phyloP scores from a whole-genome alignment of 2,329 filamentous ascomycete genomes.

The Chrysosporium queenslandicum region DNA sequence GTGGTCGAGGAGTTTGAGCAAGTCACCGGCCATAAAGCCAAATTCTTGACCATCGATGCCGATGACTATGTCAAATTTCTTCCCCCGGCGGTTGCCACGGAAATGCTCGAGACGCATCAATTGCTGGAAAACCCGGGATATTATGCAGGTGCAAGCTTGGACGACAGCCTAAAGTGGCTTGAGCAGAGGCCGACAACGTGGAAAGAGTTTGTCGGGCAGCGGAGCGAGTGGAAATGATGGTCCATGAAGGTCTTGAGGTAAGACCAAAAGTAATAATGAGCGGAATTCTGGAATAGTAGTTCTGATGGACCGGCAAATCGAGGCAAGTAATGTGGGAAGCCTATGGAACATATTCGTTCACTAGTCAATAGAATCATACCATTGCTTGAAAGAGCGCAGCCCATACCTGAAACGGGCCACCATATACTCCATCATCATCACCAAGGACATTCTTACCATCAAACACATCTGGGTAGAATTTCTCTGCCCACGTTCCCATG shows the following conservation, averaged over 20 bases:
- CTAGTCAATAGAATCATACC: background rate
- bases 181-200: constrained; percentile 23
- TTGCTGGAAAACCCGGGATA: constrained; percentile 46
- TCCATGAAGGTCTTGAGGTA: background rate
- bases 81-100: constrained; percentile 28
- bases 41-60: constrained; percentile 24
- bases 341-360: background rate
- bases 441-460: constrained; percentile 42
- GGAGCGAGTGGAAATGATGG: constrained; percentile 8
- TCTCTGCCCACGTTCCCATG: constrained; percentile 42
- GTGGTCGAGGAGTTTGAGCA: constrained; percentile 33
- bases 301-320: background rate
- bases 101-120: constrained; percentile 46
- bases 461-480: constrained; percentile 42
- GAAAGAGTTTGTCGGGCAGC: constrained; percentile 22
- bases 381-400: too few species aligned
- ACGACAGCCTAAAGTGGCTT: constrained; percentile 21
- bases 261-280: background rate
- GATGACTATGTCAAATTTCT: constrained; percentile 24
- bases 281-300: background rate
- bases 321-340: background rate
- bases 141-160: constrained; percentile 36
- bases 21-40: constrained; percentile 30
- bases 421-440: constrained; percentile 29
- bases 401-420: background rate